Conservation (phyloP, 768 basidiomycete species). For the Termitomyces sp. region DNA sequence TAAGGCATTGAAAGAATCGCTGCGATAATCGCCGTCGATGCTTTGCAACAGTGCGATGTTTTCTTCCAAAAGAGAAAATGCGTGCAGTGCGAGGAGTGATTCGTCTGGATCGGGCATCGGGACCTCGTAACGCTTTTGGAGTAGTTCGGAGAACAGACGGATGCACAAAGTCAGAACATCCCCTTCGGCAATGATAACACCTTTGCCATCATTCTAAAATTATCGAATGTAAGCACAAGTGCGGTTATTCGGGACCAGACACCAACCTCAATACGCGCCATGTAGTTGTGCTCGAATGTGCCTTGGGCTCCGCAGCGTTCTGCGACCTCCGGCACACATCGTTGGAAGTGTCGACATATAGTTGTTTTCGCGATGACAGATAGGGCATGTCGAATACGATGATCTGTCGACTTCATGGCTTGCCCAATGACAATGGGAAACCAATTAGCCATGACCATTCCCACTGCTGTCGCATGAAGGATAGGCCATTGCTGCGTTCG, state of each 20-base stretch:
- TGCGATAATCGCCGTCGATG: constrained; percentile 40
- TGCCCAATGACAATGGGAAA: constrained; percentile 30
- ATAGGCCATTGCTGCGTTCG: constrained; percentile 63
- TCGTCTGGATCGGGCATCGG: constrained; percentile 43
- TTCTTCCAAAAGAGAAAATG: constrained; percentile 39
- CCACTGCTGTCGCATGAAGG: constrained; percentile 43
- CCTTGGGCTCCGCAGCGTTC: constrained; percentile 67
- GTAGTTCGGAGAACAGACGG: constrained; percentile 52
- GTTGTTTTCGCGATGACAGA: constrained; percentile 53
- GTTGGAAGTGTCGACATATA: constrained; percentile 47
- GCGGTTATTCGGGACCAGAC: not conserved
- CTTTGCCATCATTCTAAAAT: constrained; percentile 41
- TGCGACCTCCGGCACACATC: constrained; percentile 44
- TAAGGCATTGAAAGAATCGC: constrained; percentile 43
- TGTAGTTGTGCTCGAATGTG: constrained; percentile 57
- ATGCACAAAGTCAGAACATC: constrained; percentile 47
- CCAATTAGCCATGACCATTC: constrained; percentile 46
- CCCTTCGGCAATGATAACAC: constrained; percentile 57
- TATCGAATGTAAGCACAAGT: constrained; percentile 10
- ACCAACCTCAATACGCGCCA: constrained; percentile 47
- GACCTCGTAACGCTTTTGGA: constrained; percentile 47
- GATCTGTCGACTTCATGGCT: constrained; percentile 34
- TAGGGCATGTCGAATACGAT: constrained; percentile 47
- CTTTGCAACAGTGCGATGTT: constrained; percentile 31
- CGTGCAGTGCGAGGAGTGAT: constrained; percentile 50